phyloP scores from a whole-genome alignment of 2,329 filamentous ascomycete genomes.

The Diaporthe vexans region DNA sequence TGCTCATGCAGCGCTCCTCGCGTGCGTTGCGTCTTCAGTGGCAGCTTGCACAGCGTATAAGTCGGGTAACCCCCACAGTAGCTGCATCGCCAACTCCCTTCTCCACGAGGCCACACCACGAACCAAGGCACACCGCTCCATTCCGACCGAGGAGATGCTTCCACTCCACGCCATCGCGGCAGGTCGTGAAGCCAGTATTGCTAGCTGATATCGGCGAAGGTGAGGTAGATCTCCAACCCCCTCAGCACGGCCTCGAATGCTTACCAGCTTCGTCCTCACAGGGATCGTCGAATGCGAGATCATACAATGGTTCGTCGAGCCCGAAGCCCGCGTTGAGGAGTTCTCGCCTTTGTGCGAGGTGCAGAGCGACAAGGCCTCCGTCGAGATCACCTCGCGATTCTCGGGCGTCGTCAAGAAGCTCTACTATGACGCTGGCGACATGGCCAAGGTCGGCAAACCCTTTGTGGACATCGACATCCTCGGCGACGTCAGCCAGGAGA shows the following conservation, averaged over 20 bases:
- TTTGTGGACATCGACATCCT: constrained; percentile 96
- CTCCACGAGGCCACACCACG: constrained; percentile 25
- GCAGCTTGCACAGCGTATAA: constrained; percentile 58
- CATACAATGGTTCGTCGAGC: constrained; percentile 99
- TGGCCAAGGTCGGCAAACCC: constrained; percentile 94
- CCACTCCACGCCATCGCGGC: constrained; percentile 63
- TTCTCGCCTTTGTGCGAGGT: constrained; percentile 99
- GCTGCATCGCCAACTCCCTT: constrained; percentile 1
- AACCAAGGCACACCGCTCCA: constrained; percentile 17
- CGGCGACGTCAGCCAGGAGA: constrained; percentile 77
- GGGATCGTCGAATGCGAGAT: constrained; percentile 99
- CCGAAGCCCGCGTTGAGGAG: constrained; percentile 94
- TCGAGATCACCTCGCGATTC: constrained; percentile 95
- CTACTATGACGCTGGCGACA: constrained; percentile 95
- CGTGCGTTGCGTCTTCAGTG: constrained; percentile 66
- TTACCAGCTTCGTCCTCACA: constrained; percentile 53
- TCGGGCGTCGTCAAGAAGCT: constrained; percentile 96
- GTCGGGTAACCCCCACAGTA: constrained; percentile 48
- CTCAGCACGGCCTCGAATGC: neutral
- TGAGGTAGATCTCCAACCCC: constrained; percentile 51
- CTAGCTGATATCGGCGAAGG: constrained; percentile 91
- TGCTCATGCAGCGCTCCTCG: constrained; percentile 70
- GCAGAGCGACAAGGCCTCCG: constrained; percentile 94
- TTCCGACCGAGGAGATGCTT: constrained; percentile 56
- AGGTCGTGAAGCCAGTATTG: constrained; percentile 82